phyloP scores from a whole-genome alignment of 257 asterid species.

The Lycium ferocissimum region DNA sequence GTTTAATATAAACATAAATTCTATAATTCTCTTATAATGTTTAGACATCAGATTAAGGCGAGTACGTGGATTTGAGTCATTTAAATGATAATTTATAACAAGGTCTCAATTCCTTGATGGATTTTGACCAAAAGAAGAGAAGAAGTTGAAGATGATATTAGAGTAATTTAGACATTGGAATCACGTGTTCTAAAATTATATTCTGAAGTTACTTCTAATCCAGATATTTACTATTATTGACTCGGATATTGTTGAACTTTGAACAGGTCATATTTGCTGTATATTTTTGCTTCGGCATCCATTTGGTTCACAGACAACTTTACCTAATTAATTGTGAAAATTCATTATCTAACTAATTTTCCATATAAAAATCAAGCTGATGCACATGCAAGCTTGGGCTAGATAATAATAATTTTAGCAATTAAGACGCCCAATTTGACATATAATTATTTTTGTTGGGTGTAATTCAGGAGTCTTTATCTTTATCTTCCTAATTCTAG shows the following conservation, averaged over 20 bases:
- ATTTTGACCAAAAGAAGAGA: background rate
- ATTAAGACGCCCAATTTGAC: background rate
- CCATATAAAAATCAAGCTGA: background rate
- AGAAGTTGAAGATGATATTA: background rate
- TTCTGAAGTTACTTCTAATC: background rate
- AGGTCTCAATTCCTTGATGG: too few species aligned
- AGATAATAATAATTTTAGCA: background rate
- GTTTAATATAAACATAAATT: too few species aligned
- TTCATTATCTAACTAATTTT: conserved; percentile 9
- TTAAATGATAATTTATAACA: too few species aligned
- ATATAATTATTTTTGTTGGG: background rate
- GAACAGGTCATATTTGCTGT: conserved; percentile 14
- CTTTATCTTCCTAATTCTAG: background rate
- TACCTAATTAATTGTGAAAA: conserved; percentile 25
- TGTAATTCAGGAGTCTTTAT: background rate
- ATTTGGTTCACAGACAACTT: background rate
- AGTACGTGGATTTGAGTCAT: too few species aligned
- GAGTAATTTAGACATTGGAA: conserved; percentile 15
- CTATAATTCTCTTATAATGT: too few species aligned
- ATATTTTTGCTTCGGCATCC: background rate
- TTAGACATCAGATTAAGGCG: too few species aligned
- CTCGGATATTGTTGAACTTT: conserved; percentile 6
- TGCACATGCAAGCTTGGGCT: conserved; percentile 16
- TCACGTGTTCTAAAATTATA: background rate
- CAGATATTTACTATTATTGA: background rate